Percentiles rank a stretch among this genome's conserved stretches.
phyloP scores from a whole-genome alignment of 176 grass and related monocot genomes.

The Elymus sibiricus region DNA sequence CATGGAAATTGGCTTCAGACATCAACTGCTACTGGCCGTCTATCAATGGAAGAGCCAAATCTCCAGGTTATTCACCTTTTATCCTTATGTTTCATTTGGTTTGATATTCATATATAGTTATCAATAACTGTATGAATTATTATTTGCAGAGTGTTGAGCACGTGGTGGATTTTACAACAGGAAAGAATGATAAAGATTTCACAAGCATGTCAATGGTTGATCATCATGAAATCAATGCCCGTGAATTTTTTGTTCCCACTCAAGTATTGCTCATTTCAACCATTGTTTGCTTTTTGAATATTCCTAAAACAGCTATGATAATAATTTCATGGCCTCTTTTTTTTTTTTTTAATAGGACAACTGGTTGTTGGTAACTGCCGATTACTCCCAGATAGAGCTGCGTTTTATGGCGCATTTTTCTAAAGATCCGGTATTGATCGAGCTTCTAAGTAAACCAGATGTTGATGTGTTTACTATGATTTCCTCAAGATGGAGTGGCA shows the following conservation, averaged over 20 bases:
- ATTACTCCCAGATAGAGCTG: constrained; percentile 92
- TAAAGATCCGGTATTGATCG: constrained; percentile 68
- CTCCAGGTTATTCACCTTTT: constrained; percentile 67
- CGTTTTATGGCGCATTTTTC: constrained; percentile 97
- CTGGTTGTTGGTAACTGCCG: constrained; percentile 85
- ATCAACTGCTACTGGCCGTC: constrained; percentile 87
- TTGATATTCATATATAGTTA: constrained; percentile 20
- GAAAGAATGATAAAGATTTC: constrained; percentile 38
- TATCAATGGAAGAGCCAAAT: constrained; percentile 98
- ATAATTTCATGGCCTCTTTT: constrained; percentile 12
- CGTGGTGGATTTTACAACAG: constrained; percentile 62
- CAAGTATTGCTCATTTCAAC: constrained; percentile 45
- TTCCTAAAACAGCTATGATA: neutral
- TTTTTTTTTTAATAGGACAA: constrained; percentile 55
- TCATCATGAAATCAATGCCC: constrained; percentile 75
- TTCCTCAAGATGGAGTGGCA: constrained; percentile 77
- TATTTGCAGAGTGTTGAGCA: constrained; percentile 91
- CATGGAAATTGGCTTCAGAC: constrained; percentile 97
- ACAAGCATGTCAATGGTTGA: constrained; percentile 31
- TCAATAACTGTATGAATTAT: constrained; percentile 26
- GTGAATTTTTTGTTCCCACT: constrained; percentile 88
- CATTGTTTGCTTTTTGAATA: constrained; percentile 17
- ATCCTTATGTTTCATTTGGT: neutral
- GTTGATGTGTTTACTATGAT: constrained; percentile 92
- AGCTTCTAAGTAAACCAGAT: constrained; percentile 84